These are phyloP conservation scores for Pholiota conissans DNA, from an alignment of 768 basidiomycete genomes.

Conservation along the genomic window DNA sequence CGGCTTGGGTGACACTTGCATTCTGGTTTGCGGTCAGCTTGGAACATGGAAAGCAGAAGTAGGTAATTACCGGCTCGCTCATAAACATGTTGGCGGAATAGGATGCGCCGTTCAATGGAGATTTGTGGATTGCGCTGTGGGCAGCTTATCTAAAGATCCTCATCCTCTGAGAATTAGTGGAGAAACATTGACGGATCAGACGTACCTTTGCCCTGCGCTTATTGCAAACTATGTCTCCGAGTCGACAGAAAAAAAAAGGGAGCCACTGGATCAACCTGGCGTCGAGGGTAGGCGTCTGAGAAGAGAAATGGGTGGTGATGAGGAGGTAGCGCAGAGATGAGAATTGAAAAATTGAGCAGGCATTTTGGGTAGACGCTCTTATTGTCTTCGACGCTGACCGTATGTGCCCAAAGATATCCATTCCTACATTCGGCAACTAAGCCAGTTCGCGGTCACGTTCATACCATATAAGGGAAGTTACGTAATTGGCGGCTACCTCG, in stretches of 20 bases:
- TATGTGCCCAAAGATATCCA: conserved; percentile 1
- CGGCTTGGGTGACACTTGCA: conserved; percentile 4
- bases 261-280: conserved; percentile 1
- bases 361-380: conserved; percentile 30
- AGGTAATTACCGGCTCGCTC: conserved; percentile 1
- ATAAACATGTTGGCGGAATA: conserved; percentile 2
- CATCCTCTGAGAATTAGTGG: neutral
- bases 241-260: neutral
- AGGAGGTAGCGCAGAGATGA: conserved; percentile 11
- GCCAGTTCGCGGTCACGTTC: conserved; percentile 9
- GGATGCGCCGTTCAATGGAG: neutral
- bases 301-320: conserved; percentile 8
- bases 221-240: neutral
- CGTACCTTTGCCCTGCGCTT: neutral
- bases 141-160: neutral
- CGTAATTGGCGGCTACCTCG: conserved; percentile 13
- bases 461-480: conserved; percentile 9
- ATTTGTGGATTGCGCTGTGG: neutral
- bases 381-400: conserved; percentile 28
- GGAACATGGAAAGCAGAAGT: too few species aligned
- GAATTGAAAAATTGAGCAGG: conserved; percentile 8
- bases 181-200: neutral
- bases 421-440: neutral
- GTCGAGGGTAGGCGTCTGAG: neutral
- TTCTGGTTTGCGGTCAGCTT: conserved; percentile 1